A percentile compares a stretch with the other conserved stretches of the same genome.
Conservation (phyloP, 1,139 yeast genomes). For the Groenewaldozyma sp. region DNA sequence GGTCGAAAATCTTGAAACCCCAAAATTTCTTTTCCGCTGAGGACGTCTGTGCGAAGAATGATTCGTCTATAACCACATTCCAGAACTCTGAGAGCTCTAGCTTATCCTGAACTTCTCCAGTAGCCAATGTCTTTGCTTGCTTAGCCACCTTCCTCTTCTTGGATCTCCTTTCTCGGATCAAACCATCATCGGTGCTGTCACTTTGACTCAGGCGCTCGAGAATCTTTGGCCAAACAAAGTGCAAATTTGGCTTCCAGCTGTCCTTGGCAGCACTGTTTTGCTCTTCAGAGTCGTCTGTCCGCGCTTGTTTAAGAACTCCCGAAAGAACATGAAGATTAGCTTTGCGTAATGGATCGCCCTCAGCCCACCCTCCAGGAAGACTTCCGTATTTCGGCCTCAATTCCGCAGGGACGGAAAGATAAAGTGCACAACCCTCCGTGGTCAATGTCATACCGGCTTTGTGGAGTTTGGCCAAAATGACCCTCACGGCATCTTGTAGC, state of each 20-base stretch:
- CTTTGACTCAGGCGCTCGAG: constrained; percentile 34
- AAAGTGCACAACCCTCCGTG: constrained; percentile 74
- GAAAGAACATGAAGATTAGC: constrained; percentile 55
- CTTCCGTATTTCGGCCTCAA: constrained; percentile 27
- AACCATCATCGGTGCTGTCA: constrained; percentile 15
- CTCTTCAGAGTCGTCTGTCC: constrained; percentile 31
- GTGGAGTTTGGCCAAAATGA: constrained; percentile 38
- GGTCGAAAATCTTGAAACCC: constrained; percentile 69
- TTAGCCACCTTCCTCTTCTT: constrained; percentile 11
- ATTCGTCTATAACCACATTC: constrained; percentile 71
- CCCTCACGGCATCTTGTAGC: constrained; percentile 24
- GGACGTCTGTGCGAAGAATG: constrained; percentile 64
- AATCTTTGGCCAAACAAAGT: constrained; percentile 75
- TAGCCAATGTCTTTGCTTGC: constrained; percentile 29
- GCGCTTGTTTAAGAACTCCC: constrained; percentile 57
- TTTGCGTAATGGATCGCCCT: constrained; percentile 60
- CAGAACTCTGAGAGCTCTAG: constrained; percentile 57
- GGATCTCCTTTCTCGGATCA: constrained; percentile 14
- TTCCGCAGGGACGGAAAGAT: constrained; percentile 40
- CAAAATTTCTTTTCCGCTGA: constrained; percentile 81
- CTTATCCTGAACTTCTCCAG: constrained; percentile 12
- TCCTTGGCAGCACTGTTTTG: constrained; percentile 22
- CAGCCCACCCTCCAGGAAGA: constrained; percentile 48
- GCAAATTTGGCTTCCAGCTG: constrained; percentile 66
- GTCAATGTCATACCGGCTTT: constrained; percentile 51